Evolutionary conservation across 2,329 filamentous ascomycete genomes (phyloP), one percentile per base, ranked within the genome.

Genomic region (Paraphoma sp.): DNA sequence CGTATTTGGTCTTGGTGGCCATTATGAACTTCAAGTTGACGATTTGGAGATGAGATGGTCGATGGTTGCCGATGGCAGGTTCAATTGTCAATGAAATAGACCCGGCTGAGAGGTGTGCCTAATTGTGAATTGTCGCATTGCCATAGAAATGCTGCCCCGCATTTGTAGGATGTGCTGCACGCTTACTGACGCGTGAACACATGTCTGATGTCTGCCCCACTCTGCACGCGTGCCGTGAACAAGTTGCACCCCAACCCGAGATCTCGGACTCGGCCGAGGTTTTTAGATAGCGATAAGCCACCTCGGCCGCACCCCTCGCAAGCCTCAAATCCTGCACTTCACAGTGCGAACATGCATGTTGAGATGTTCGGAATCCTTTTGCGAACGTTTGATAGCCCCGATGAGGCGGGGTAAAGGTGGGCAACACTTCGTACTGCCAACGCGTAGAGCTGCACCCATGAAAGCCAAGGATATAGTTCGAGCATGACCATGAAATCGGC

Each of bases 1-100:
- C 43, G 14, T 60, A 62, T 18, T 57, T 59, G 7, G 59, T 62
- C n/a, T 47, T 47, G 10, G 56, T 47, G 18, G 59, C 44, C 59
- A 59, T 62, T 31, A 61, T 38, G 45, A 18, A 7, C n/a, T 10
- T 36, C 33, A 36, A 36, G 10, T 36, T 36, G 10, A 14, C 7
- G 33, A 2, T 23, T 23, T 23, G 23, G 23, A 23, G 23, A 23
- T 23, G 23, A 5, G 23, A 23, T 23, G 23, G 5, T 23, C 23
- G 5, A 23, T 23, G 23, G 23, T 23, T 23, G 23, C 23, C 23
- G 23, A 23, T 23, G 23, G 23, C 23, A 23, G 23, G 23, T 23
- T 23, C 23, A 23, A 23, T 23, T 5, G 23, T 23, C 23, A 23
- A 23, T 23, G 23, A 23, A 23, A 23, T 5, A 3, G 23, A 23